Conservation (phyloP, 2,329 filamentous ascomycete species). For the Pseudopyricularia javanii region DNA sequence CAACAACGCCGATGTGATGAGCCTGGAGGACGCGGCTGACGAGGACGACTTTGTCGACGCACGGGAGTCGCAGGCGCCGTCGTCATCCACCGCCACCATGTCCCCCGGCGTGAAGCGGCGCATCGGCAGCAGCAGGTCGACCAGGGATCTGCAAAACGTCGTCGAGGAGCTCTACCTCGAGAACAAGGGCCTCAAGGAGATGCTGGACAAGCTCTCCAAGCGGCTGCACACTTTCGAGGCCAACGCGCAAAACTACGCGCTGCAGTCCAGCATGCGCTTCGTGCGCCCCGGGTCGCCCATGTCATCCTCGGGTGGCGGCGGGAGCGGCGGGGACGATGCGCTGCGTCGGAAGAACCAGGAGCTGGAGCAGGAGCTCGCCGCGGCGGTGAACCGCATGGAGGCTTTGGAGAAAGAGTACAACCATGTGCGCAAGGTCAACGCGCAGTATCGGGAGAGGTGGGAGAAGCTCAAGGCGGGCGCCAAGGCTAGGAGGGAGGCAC, state of each 20-base stretch:
- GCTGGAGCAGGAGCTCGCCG: conserved; percentile 53
- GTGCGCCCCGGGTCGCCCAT: conserved; percentile 44
- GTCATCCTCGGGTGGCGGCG: conserved; percentile 13
- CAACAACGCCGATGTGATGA: conserved; percentile 29
- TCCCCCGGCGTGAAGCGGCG: conserved; percentile 28
- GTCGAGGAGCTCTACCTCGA: conserved; percentile 82
- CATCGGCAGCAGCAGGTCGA: conserved; percentile 24
- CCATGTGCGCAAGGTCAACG: conserved; percentile 41
- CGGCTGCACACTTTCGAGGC: conserved; percentile 89
- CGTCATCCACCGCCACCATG: no score
- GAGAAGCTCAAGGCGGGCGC: conserved; percentile 48
- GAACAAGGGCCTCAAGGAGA: conserved; percentile 73
- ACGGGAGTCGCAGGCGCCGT: conserved; percentile 45
- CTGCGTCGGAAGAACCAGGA: conserved; percentile 43
- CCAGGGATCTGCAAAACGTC: conserved; percentile 47
- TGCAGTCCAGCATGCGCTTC: conserved; percentile 70
- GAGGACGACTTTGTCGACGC: conserved; percentile 90
- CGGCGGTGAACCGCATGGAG: conserved; percentile 47
- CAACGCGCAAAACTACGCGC: conserved; percentile 74
- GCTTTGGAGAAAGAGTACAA: conserved; percentile 51
- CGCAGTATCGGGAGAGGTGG: conserved; percentile 49
- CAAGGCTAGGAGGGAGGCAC: conserved; percentile 39
- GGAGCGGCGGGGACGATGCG: conserved; percentile 25
- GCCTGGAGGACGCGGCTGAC: conserved; percentile 24
- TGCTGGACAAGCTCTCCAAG: conserved; percentile 75